Conservation (phyloP, 2,329 filamentous ascomycete genomes). For the Clathrospora elynae region DNA sequence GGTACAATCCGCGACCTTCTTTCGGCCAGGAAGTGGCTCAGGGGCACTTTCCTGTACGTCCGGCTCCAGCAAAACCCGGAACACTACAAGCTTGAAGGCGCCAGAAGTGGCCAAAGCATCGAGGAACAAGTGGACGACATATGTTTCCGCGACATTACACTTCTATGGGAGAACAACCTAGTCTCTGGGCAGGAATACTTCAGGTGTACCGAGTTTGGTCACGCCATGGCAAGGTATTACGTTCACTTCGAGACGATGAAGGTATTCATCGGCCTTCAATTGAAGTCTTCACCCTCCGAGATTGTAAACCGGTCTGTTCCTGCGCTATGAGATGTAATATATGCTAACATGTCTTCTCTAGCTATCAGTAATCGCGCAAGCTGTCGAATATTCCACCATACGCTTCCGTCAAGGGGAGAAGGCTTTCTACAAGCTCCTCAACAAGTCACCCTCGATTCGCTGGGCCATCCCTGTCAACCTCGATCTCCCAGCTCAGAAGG, state of each 20-base stretch:
- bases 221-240: constrained; percentile 84
- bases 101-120: constrained; percentile 55
- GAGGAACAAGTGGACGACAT: constrained; percentile 72
- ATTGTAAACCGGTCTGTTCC: constrained; percentile 60
- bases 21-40: constrained; percentile 75
- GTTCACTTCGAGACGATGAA: constrained; percentile 81
- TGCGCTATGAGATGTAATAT: background rate
- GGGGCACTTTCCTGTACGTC: constrained; percentile 77
- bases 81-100: constrained; percentile 69
- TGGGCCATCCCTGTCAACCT: constrained; percentile 73
- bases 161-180: constrained; percentile 66
- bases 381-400: constrained; percentile 73
- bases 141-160: constrained; percentile 69
- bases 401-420: constrained; percentile 74
- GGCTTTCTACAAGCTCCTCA: constrained; percentile 71
- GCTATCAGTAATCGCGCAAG: constrained; percentile 70
- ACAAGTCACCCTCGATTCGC: constrained; percentile 69
- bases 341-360: constrained; percentile 42
- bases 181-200: constrained; percentile 59
- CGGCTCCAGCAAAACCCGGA: constrained; percentile 71
- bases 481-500: constrained; percentile 70
- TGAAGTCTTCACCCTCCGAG: constrained; percentile 65
- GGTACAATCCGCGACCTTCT: constrained; percentile 69
- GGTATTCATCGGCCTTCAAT: constrained; percentile 65
- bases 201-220: constrained; percentile 71